These are phyloP conservation scores for Cotoneaster glaucophyllus DNA, from an alignment of 306 rosid genomes.

Conservation along the genomic window DNA sequence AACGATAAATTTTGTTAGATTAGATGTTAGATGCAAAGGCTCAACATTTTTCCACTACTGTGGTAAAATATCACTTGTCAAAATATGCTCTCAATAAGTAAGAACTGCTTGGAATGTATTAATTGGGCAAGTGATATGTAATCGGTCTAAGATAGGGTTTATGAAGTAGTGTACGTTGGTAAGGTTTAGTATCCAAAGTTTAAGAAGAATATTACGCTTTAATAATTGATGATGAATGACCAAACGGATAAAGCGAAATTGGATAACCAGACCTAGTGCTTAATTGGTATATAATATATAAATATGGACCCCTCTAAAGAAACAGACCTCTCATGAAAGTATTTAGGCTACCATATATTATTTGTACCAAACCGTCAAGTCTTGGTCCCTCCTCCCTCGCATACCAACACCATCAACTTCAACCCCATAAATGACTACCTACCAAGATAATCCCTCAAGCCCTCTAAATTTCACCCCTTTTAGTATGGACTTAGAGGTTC, in stretches of 20 bases:
- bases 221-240: constrained; percentile 62
- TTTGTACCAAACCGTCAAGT: constrained; percentile 14
- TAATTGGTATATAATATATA: no score
- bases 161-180: constrained; percentile 2
- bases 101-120: neutral
- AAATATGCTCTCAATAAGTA: neutral
- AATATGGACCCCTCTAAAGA: constrained; percentile 24
- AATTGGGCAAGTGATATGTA: neutral
- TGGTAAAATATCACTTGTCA: no score
- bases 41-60: no score
- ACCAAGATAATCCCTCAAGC: constrained; percentile 4
- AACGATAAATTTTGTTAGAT: no score
- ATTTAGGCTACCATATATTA: constrained; percentile 26
- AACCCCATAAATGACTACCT: constrained; percentile 33
- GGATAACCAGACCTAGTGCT: constrained; percentile 19
- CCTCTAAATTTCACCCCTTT: neutral
- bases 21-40: no score
- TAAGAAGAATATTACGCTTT: constrained; percentile 48
- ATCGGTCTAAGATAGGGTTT: neutral
- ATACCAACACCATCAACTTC: constrained; percentile 26
- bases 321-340: constrained; percentile 29
- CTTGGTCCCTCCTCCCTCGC: constrained; percentile 29
- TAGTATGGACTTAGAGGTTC: neutral
- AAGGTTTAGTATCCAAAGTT: constrained; percentile 24
- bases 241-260: constrained; percentile 41